phyloP scores from a whole-genome alignment of 2,329 filamentous ascomycete species.

The Epicoccum sorghinum region DNA sequence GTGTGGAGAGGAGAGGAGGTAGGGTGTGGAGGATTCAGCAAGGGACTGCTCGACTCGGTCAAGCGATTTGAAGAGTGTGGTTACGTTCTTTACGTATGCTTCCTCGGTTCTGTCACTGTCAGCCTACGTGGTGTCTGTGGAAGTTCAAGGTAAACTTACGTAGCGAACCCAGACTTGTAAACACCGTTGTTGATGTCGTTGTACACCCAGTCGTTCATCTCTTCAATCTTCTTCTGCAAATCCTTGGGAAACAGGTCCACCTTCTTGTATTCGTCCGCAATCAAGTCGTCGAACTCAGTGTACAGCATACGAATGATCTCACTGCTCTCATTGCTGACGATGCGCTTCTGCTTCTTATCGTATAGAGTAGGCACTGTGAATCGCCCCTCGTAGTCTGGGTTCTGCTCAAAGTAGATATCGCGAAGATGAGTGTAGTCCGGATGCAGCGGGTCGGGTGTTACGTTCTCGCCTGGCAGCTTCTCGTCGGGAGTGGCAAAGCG shows the following conservation, averaged over 20 bases:
- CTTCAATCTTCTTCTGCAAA: slow-evolving; percentile 54
- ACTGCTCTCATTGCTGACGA: slow-evolving; percentile 90
- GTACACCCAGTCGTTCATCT: slow-evolving; percentile 60
- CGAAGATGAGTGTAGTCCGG: slow-evolving; percentile 73
- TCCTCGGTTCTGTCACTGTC: slow-evolving; percentile 49
- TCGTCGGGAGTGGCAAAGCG: slow-evolving; percentile 75
- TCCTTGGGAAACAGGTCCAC: slow-evolving; percentile 55
- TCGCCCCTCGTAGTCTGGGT: slow-evolving; percentile 74
- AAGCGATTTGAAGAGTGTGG: slow-evolving; percentile 55
- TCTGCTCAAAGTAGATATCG: slow-evolving; percentile 78
- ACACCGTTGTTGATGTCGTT: slow-evolving; percentile 60
- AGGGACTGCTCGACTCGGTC: slow-evolving; percentile 55
- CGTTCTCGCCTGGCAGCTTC: slow-evolving; percentile 61
- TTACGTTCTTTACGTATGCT: slow-evolving; percentile 56
- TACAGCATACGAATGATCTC: slow-evolving; percentile 94
- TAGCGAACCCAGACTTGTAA: slow-evolving; percentile 60
- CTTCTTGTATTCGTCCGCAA: slow-evolving; percentile 53
- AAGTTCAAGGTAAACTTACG: slow-evolving; percentile 35
- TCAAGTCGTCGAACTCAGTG: slow-evolving; percentile 71
- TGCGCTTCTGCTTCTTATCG: slow-evolving; percentile 74
- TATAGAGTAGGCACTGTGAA: slow-evolving; percentile 90
- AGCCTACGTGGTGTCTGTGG: background rate
- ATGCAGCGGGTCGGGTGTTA: slow-evolving; percentile 68
- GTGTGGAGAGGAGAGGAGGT: slow-evolving; percentile 52
- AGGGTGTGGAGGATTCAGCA: slow-evolving; percentile 51